Percentiles rank a stretch among this genome's conserved stretches.
Evolutionary conservation across 495 filamentous ascomycete genomes (phyloP).

Genomic region (Lasiosphaeria miniovina): DNA sequence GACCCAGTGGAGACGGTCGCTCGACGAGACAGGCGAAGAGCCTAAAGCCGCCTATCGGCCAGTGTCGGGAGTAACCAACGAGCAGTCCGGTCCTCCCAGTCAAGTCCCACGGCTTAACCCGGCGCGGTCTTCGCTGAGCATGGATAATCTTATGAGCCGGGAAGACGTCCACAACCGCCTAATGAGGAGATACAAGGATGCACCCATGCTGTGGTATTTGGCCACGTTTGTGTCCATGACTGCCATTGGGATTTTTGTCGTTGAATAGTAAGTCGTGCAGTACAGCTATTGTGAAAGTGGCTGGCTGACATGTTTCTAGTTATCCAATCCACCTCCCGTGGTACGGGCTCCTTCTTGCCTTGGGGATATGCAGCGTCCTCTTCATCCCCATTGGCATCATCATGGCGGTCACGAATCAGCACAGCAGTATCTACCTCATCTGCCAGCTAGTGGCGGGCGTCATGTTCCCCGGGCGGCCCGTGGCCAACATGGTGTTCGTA

Average conservation of each 20-base stretch:
- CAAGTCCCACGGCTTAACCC: constrained; percentile 10
- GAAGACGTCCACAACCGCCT: constrained; percentile 79
- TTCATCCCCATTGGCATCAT: constrained; percentile 81
- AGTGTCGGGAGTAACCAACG: constrained; percentile 28
- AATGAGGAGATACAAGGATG: constrained; percentile 72
- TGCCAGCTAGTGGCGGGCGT: constrained; percentile 79
- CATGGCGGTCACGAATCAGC: constrained; percentile 83
- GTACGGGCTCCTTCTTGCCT: constrained; percentile 74
- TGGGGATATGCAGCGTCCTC: constrained; percentile 67
- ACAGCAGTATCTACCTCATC: constrained; percentile 75
- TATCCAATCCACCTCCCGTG: constrained; percentile 73
- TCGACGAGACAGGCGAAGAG: constrained; percentile 46
- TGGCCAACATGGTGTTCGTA: constrained; percentile 87
- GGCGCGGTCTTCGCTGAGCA: constrained; percentile 37
- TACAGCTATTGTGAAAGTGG: not conserved
- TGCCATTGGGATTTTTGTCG: constrained; percentile 75
- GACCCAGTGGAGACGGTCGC: constrained; percentile 59
- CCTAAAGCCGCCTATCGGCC: constrained; percentile 45
- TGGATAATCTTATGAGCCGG: constrained; percentile 57
- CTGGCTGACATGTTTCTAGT: constrained; percentile 31
- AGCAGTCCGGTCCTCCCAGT: constrained; percentile 8
- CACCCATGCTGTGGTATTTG: constrained; percentile 75
- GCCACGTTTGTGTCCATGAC: constrained; percentile 65
- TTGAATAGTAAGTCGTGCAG: constrained; percentile 61
- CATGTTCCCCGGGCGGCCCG: constrained; percentile 74